Evolutionary conservation across 192 early-diverging fungal genomes (phyloP).

Genomic region (Tieghemiomyces parasiticus): DNA sequence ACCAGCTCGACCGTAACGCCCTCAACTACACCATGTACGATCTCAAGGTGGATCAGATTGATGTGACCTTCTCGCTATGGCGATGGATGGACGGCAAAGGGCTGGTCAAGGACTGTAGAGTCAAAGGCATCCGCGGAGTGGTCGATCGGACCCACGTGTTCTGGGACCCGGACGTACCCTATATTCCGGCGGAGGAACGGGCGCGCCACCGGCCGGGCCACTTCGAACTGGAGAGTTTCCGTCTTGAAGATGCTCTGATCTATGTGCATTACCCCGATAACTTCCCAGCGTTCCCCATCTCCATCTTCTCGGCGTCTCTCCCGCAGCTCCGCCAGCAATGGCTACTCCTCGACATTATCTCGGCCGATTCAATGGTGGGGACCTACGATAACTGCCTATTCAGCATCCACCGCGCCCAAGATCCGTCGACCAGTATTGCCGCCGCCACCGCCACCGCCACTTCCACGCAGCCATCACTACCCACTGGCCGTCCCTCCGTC

Average conservation of each 20-base stretch:
- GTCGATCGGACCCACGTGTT: conserved; percentile 67
- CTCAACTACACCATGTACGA: conserved; percentile 82
- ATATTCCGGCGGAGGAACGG: conserved; percentile 41
- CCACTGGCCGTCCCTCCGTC: no score
- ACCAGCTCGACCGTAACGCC: conserved; percentile 4
- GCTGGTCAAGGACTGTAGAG: conserved; percentile 58
- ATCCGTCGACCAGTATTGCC: conserved; percentile 30
- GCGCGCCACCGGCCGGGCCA: conserved; percentile 50
- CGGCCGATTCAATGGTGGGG: conserved; percentile 77
- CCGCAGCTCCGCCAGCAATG: conserved; percentile 80
- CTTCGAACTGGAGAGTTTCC: conserved; percentile 72
- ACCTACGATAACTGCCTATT: conserved; percentile 93
- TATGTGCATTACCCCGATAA: conserved; percentile 68
- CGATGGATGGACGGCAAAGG: conserved; percentile 81
- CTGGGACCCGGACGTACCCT: conserved; percentile 49
- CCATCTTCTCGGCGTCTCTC: conserved; percentile 73
- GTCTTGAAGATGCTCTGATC: conserved; percentile 74
- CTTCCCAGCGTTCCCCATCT: conserved; percentile 76
- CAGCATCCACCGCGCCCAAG: conserved; percentile 75
- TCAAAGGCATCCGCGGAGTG: conserved; percentile 80
- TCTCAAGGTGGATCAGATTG: conserved; percentile 58
- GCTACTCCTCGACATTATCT: conserved; percentile 79
- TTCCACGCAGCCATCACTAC: no score
- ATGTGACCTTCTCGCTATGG: conserved; percentile 73
- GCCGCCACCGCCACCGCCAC: not conserved